Evolutionary conservation across 1,284 basidiomycete genomes (phyloP), one percentile per base, ranked within the genome.

Genomic region (Pyrrhoderma lamaoense): DNA sequence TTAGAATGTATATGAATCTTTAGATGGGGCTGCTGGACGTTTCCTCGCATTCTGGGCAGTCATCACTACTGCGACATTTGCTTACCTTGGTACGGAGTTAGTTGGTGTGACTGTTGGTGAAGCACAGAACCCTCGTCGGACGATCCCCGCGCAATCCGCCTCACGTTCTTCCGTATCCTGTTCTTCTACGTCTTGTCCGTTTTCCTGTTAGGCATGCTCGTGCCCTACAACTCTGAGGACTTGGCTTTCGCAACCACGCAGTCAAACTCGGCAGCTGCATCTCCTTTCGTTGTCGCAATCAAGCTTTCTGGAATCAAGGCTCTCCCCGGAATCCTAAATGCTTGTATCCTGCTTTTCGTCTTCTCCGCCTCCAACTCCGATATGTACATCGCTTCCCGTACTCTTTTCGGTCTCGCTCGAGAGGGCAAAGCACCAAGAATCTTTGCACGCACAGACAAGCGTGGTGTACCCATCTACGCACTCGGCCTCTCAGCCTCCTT

Each of bases 281-380:
- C 83, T 45, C 87, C 88, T 0, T 90, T 90, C 63, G 83, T 89
- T 45, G 82, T 90, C 13, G 63, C 62, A 23, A 62, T 61, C 47
- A 59, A 55, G n/a, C 52, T 61, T 3, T 67, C 69, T 4, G 64
- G 65, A 50, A 73, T 77, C 65, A 63, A 65, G 38, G 66, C 62
- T 18, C 60, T 75, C 4, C 67, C 68, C 3, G 62, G 64, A 49
- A 62, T 74, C 47, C 66, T 73, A 63, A 77, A 76, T 58, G 72
- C 70, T 23, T 66, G 58, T 42, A 53, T 64, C 46, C 52, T 62
- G 19, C 58, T 54, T 11, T 56, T 59, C 23, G 38, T 54, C 40
- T 47, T 25, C 16, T 35, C 45, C 57, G 62, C 63, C n/a, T 58
- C 59, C 18, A 60, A 47, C 45, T 56, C 49, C 18, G 38, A 45